Conservation (phyloP, 2,329 filamentous ascomycete species). For the Zymoseptoria tritici region DNA sequence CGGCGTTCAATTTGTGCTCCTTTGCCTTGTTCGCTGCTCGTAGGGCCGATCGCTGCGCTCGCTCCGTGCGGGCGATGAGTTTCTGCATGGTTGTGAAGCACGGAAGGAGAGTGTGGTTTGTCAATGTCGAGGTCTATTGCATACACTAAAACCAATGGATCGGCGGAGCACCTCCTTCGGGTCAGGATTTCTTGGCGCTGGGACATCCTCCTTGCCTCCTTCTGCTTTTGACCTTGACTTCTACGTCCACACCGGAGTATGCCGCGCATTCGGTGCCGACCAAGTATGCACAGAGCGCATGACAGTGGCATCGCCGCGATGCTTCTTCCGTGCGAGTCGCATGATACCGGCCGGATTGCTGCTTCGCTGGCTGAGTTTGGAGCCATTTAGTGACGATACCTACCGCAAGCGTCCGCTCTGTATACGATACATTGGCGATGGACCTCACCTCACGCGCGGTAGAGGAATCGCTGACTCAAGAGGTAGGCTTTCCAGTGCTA, state of each 20-base stretch:
- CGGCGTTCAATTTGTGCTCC: conserved; percentile 13
- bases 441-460: too few relatives aligned
- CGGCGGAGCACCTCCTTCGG: neutral
- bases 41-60: conserved; percentile 1
- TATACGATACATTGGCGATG: too few relatives aligned
- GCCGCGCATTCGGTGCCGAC: too few relatives aligned
- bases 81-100: neutral
- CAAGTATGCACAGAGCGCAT: neutral
- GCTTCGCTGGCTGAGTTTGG: too few relatives aligned
- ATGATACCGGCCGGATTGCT: too few relatives aligned
- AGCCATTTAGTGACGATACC: too few relatives aligned
- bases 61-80: neutral
- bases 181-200: neutral
- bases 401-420: too few relatives aligned
- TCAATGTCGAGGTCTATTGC: neutral
- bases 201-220: neutral
- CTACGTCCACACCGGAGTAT: too few relatives aligned
- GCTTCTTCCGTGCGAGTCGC: too few relatives aligned
- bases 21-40: conserved; percentile 4
- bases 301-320: neutral
- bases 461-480: too few relatives aligned
- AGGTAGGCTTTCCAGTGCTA: too few relatives aligned
- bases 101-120: neutral
- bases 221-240: neutral
- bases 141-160: neutral